Percentiles rank a stretch among this genome's conserved stretches.
Conservation (phyloP, 257 asterid species). For the Eucommia ulmoides region DNA sequence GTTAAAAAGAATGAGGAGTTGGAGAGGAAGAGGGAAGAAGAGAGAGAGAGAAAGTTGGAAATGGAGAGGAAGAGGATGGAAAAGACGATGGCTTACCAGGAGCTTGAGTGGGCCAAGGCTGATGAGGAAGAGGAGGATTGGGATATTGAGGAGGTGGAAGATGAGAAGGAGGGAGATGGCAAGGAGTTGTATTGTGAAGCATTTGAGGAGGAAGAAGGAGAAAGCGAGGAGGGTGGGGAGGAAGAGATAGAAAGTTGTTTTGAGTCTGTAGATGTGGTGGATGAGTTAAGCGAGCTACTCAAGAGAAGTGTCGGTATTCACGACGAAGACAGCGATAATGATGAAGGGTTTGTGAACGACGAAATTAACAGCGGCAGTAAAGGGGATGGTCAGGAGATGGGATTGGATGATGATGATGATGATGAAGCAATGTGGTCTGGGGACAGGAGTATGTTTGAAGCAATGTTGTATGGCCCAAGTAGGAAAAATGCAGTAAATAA, state of each 20-base stretch:
- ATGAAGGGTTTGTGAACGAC: too few species aligned
- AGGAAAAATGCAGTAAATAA: too few species aligned
- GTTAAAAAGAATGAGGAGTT: constrained; percentile 56
- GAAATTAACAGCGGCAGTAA: constrained; percentile 17
- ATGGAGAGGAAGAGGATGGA: too few species aligned
- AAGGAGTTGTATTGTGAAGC: constrained; percentile 72
- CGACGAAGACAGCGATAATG: constrained; percentile 30
- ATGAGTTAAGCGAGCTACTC: constrained; percentile 31
- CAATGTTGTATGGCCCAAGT: too few species aligned
- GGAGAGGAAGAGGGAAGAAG: constrained; percentile 71
- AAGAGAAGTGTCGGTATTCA: constrained; percentile 25
- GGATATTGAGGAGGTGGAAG: constrained; percentile 38
- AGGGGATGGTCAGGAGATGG: constrained; percentile 14
- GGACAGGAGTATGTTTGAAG: constrained; percentile 33
- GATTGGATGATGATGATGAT: constrained; percentile 61
- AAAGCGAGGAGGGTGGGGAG: constrained; percentile 25
- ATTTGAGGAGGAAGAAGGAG: constrained; percentile 58
- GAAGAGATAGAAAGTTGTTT: constrained; percentile 20
- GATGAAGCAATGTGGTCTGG: constrained; percentile 81
- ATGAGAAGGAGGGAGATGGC: constrained; percentile 19
- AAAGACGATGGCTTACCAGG: constrained; percentile 68
- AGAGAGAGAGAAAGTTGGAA: constrained; percentile 66
- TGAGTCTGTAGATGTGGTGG: too few species aligned
- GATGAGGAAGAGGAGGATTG: constrained; percentile 57
- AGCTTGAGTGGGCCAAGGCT: constrained; percentile 73